Base-by-base conservation (phyloP, 2,329 filamentous ascomycete species). In the Onygenales sp. region DNA sequence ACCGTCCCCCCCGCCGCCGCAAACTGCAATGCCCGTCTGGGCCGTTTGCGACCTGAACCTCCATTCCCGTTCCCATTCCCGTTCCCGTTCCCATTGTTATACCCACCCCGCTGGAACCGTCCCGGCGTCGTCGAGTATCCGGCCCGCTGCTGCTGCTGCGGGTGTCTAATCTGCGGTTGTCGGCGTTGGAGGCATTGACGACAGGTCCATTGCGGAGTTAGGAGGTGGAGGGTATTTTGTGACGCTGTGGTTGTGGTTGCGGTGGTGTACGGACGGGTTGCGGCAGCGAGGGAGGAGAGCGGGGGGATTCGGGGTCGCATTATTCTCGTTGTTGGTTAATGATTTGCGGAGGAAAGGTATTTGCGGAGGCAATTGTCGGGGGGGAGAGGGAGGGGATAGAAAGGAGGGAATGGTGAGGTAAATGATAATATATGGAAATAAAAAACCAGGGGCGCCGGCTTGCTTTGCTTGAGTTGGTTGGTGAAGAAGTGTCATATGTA, bases 1-100 rank as follows among this genome's bases (percentile, higher is more conserved):
- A 78, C 47, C 14, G 65, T 58, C 21, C 71, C 68, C 21, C 66
- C 62, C 10, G 67, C 59, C 31, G 69, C 57, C 43, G 66, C 64
- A 58, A 69, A 66, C 51, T 63, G 66, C 50, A 71, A 52, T 21
- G 55, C 54, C 49, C 58, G 69, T 36, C 60, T 63, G 36, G 57
- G 59, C 32, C 52, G 43, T 27, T 32, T 54, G 38, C 42, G 55
- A 8, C 31, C 17, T 17, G 17, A 17, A 17, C 17, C 17, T 17
- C 17, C 41, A 45, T 5, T 44, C 21, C 41, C 8, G 33, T 27
- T 36, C 31, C 39, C 41, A 45, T 5, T 44, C 21, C 41, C 8
- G 33, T 27, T 36, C 31, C 39, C 21, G 14, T 7, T 27, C 27
- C 31, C 44, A 14, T 38, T 41, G 7, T 39, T 39, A 31, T 31